Evolutionary conservation across 2,329 filamentous ascomycete species (phyloP).

Genomic region (Diaporthe longicolla): DNA sequence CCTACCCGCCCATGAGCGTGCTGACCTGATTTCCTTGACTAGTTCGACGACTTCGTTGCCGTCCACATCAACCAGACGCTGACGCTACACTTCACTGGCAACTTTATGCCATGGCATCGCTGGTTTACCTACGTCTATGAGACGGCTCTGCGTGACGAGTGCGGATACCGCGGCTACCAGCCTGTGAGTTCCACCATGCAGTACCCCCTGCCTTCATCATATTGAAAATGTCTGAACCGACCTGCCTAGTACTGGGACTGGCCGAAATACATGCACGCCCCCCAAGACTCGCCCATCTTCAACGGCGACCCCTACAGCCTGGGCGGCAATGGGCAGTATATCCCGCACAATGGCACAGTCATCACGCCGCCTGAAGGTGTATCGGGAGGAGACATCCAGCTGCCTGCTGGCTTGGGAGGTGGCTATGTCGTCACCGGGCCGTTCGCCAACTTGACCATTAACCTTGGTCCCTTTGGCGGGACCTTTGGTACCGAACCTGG

Average conservation of each 20-base stretch:
- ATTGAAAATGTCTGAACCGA: conserved; percentile 18
- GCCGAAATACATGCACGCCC: conserved; percentile 60
- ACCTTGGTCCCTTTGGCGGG: conserved; percentile 25
- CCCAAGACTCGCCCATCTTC: conserved; percentile 64
- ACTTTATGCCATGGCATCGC: conserved; percentile 40
- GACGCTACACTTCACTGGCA: conserved; percentile 49
- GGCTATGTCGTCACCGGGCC: conserved; percentile 48
- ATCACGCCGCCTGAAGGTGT: conserved; percentile 48
- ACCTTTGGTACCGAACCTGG: conserved; percentile 5
- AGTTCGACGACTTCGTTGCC: conserved; percentile 63
- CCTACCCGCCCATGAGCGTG: neutral
- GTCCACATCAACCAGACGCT: conserved; percentile 63
- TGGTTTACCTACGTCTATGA: conserved; percentile 27
- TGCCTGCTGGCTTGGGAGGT: conserved; percentile 66
- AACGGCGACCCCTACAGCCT: conserved; percentile 59
- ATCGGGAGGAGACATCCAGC: conserved; percentile 45
- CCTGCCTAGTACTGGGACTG: conserved; percentile 64
- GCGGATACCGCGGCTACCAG: conserved; percentile 33
- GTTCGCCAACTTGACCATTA: conserved; percentile 44
- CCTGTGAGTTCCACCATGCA: neutral
- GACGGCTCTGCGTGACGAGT: conserved; percentile 36
- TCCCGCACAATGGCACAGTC: conserved; percentile 51
- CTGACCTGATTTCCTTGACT: neutral
- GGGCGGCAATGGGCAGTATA: conserved; percentile 59
- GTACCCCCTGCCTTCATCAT: too few relatives aligned